A percentile compares a stretch with the other conserved stretches of the same genome.
phyloP scores from a whole-genome alignment of 345 rosid genomes.

The Anacardium occidentale region DNA sequence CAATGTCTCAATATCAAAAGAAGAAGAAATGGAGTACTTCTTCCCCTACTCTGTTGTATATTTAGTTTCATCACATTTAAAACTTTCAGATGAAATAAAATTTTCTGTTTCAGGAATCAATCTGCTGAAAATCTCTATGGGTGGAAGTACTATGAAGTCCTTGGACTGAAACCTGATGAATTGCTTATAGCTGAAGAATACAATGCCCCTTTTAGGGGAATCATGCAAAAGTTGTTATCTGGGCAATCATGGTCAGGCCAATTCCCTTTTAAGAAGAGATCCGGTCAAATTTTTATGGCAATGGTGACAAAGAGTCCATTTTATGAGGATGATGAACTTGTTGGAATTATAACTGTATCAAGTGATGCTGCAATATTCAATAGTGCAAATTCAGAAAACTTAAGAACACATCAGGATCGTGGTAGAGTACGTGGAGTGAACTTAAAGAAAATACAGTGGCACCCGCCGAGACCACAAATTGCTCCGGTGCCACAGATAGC shows the following conservation, averaged over 20 bases:
- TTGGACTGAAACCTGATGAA: constrained; percentile 50
- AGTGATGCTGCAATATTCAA: constrained; percentile 64
- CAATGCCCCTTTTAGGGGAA: constrained; percentile 32
- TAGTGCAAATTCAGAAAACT: constrained; percentile 35
- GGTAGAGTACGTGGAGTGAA: constrained; percentile 38
- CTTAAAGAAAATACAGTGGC: constrained; percentile 57
- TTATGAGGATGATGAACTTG: constrained; percentile 62
- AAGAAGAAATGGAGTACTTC: background rate
- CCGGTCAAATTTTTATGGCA: constrained; percentile 71
- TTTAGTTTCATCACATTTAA: constrained; percentile 5
- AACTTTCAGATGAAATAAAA: background rate
- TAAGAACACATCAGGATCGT: constrained; percentile 28
- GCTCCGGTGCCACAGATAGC: constrained; percentile 51
- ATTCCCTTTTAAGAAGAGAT: constrained; percentile 71
- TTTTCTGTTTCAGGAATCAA: constrained; percentile 59
- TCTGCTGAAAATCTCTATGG: constrained; percentile 77
- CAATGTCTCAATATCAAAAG: background rate
- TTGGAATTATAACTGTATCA: constrained; percentile 67
- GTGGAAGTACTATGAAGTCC: constrained; percentile 70
- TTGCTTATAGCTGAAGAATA: constrained; percentile 65
- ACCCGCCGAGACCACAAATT: constrained; percentile 52
- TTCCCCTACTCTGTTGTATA: background rate
- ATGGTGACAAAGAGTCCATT: constrained; percentile 63
- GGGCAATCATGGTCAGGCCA: constrained; percentile 84
- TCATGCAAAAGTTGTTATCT: constrained; percentile 42